phyloP scores from a whole-genome alignment of 139 green algal species.

The Closterium sp. region DNA sequence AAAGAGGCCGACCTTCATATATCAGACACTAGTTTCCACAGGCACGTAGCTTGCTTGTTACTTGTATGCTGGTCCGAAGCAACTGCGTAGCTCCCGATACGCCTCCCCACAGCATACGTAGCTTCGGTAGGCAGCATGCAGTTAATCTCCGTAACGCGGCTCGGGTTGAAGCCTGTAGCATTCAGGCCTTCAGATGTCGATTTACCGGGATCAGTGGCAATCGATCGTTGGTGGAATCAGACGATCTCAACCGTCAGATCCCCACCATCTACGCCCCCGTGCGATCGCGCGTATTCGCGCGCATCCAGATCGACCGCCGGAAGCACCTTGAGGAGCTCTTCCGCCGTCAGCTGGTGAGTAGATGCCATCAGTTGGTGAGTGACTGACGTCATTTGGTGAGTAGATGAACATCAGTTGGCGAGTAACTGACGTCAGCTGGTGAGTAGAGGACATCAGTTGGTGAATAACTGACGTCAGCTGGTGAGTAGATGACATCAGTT shows the following conservation, averaged over 20 bases:
- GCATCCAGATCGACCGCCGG: constrained; percentile 22
- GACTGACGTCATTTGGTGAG: not conserved
- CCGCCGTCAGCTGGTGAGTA: constrained; percentile 12
- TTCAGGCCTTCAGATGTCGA: not conserved
- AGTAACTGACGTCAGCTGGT: not conserved
- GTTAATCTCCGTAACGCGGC: not conserved
- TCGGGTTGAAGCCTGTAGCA: not conserved
- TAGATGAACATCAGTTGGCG: too few relatives aligned
- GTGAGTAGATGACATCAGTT: too few relatives aligned
- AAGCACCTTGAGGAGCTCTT: constrained; percentile 27
- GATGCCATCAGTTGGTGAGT: too few relatives aligned
- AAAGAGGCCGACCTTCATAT: too few relatives aligned
- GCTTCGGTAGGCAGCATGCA: not conserved
- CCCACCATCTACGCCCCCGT: not conserved
- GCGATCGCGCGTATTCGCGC: not conserved
- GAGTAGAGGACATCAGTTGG: too few relatives aligned
- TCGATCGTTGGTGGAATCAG: not conserved
- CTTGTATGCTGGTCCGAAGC: not conserved
- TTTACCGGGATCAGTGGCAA: not conserved
- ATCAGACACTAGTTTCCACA: too few relatives aligned
- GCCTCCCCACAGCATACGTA: too few relatives aligned
- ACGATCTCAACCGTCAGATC: not conserved
- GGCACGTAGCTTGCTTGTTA: too few relatives aligned
- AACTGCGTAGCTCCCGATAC: not conserved
- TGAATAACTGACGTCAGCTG: too few relatives aligned